These are phyloP conservation scores for Zasmidium cellare DNA, from an alignment of 2,329 filamentous ascomycete genomes.

Conservation along the genomic window DNA sequence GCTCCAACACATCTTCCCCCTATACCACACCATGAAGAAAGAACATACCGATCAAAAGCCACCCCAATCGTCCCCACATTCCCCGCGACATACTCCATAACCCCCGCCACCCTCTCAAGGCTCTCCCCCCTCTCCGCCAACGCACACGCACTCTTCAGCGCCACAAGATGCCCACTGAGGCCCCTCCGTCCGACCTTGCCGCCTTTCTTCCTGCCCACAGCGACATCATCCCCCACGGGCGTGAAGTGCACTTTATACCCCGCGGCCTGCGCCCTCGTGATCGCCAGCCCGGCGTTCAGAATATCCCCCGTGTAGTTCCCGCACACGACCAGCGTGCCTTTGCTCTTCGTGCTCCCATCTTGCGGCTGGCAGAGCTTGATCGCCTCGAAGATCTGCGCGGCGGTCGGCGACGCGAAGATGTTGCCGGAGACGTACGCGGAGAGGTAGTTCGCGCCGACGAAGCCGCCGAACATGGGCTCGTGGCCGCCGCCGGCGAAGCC, in stretches of 20 bases:
- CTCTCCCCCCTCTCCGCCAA: slow-evolving; percentile 41
- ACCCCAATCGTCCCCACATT: slow-evolving; percentile 40
- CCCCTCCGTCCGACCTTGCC: slow-evolving; percentile 62
- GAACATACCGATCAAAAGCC: slow-evolving; percentile 35
- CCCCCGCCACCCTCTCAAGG: slow-evolving; percentile 35
- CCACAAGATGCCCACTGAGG: slow-evolving; percentile 61
- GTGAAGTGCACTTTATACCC: slow-evolving; percentile 59
- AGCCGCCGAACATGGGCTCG: slow-evolving; percentile 65
- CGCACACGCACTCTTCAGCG: slow-evolving; percentile 62
- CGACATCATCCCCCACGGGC: slow-evolving; percentile 66
- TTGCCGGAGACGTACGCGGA: slow-evolving; percentile 62
- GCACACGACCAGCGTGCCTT: slow-evolving; percentile 60
- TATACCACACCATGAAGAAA: neutral
- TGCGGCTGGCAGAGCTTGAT: slow-evolving; percentile 56
- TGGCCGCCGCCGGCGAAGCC: slow-evolving; percentile 40
- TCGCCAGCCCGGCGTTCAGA: slow-evolving; percentile 61
- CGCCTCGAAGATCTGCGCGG: slow-evolving; percentile 62
- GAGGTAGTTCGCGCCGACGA: slow-evolving; percentile 63
- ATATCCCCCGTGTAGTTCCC: slow-evolving; percentile 68
- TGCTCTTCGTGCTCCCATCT: slow-evolving; percentile 34
- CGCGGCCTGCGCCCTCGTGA: slow-evolving; percentile 57
- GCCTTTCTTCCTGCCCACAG: slow-evolving; percentile 57
- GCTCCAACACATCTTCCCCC: slow-evolving; percentile 5
- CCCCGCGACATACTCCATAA: slow-evolving; percentile 38
- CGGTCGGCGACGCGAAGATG: slow-evolving; percentile 64